Evolutionary conservation across 2,329 filamentous ascomycete genomes (phyloP).

Genomic region (Cercospora citrullina): DNA sequence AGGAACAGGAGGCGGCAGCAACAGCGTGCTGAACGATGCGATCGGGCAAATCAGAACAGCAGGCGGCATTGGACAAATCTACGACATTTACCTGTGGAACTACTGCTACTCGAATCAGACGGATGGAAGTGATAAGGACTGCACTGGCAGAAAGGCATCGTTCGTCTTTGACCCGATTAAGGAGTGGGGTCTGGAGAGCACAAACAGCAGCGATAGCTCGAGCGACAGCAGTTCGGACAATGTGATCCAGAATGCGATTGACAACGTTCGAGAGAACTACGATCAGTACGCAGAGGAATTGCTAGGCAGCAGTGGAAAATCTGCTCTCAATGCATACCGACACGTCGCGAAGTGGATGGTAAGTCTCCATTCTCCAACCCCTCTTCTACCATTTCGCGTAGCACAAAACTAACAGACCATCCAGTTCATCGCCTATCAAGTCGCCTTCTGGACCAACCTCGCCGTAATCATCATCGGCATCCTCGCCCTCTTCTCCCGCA

Average conservation of each 20-base stretch:
- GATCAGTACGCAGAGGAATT: constrained; percentile 36
- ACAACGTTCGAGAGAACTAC: constrained; percentile 55
- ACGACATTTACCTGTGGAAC: constrained; percentile 81
- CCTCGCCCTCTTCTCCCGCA: constrained; percentile 78
- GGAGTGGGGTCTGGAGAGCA: constrained; percentile 59
- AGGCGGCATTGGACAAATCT: constrained; percentile 66
- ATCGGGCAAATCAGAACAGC: constrained; percentile 42
- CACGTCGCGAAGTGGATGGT: constrained; percentile 69
- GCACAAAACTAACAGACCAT: not conserved
- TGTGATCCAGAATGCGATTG: constrained; percentile 38
- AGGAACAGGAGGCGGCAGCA: constrained; percentile 24
- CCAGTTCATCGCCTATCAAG: constrained; percentile 56
- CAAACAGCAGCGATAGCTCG: constrained; percentile 43
- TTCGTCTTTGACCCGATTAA: constrained; percentile 76
- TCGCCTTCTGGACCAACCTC: constrained; percentile 68
- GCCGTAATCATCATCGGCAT: constrained; percentile 75
- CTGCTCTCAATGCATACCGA: constrained; percentile 71
- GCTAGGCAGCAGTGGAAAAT: constrained; percentile 66
- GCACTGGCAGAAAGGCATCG: constrained; percentile 69
- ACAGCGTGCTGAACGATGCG: constrained; percentile 39
- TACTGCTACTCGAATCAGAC: constrained; percentile 68
- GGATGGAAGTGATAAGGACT: constrained; percentile 55
- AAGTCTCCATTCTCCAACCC: not conserved
- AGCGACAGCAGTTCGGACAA: constrained; percentile 24
- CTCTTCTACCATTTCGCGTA: not conserved